Percentiles rank a stretch among this genome's conserved stretches.
These are phyloP conservation scores for Thelonectria olida DNA, from an alignment of 2,329 filamentous ascomycete genomes.

Conservation along the genomic window DNA sequence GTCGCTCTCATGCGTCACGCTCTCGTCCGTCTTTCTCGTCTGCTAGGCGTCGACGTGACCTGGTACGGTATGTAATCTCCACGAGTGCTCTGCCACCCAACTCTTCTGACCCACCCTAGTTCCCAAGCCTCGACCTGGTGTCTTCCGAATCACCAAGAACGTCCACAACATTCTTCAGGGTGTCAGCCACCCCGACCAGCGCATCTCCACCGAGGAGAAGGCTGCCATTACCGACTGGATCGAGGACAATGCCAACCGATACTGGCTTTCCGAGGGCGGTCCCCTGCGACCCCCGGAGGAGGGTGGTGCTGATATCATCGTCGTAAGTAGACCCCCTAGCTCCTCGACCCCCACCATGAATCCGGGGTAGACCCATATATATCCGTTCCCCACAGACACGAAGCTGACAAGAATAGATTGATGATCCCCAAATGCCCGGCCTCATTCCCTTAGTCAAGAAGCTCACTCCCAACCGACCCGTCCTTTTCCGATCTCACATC, in stretches of 20 bases:
- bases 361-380: constrained; percentile 7
- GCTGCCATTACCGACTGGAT: constrained; percentile 76
- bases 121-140: constrained; percentile 79
- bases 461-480: constrained; percentile 74
- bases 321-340: constrained; percentile 55
- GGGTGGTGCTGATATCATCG: constrained; percentile 79
- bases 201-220: constrained; percentile 71
- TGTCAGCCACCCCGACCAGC: constrained; percentile 71
- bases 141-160: constrained; percentile 87
- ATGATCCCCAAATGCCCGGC: constrained; percentile 86
- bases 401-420: constrained; percentile 58
- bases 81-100: background rate
- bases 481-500: constrained; percentile 85
- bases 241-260: constrained; percentile 75
- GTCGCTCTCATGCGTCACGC: constrained; percentile 86
- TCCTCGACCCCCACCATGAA: background rate
- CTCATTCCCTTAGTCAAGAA: constrained; percentile 80
- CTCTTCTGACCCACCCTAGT: constrained; percentile 53
- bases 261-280: constrained; percentile 76
- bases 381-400: background rate
- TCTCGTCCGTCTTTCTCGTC: constrained; percentile 74
- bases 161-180: constrained; percentile 91
- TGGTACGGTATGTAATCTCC: constrained; percentile 69
- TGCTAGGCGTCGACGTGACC: constrained; percentile 73
- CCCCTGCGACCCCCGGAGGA: constrained; percentile 71